Conservation (phyloP, 257 asterid species). For the Striga asiatica region DNA sequence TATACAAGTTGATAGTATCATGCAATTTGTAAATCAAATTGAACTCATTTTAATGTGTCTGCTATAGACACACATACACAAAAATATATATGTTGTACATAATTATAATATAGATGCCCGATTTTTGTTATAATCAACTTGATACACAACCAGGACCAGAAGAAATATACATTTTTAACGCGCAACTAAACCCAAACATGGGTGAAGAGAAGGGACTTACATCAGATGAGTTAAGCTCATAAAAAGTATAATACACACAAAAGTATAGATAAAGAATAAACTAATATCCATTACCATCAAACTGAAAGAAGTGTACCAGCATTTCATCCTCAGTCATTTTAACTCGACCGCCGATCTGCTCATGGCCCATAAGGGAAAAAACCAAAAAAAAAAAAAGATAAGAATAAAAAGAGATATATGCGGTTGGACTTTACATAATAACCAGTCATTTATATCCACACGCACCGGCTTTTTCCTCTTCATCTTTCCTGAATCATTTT, state of each 20-base stretch:
- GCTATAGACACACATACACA: too few species aligned
- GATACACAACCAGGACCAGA: too few species aligned
- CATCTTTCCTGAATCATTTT: constrained; percentile 36
- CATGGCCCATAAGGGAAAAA: not conserved
- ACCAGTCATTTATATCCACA: constrained; percentile 4
- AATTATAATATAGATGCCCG: too few species aligned
- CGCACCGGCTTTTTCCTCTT: constrained; percentile 65
- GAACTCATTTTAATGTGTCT: too few species aligned
- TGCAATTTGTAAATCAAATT: not conserved
- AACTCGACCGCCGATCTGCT: constrained; percentile 57
- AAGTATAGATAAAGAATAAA: too few species aligned
- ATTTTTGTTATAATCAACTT: too few species aligned
- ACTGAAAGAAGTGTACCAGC: constrained; percentile 72
- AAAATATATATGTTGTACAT: too few species aligned
- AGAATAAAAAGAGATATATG: not conserved
- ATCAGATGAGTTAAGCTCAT: not conserved
- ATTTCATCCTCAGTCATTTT: constrained; percentile 86
- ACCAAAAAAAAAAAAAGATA: not conserved
- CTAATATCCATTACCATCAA: constrained; percentile 64
- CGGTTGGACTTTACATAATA: not conserved
- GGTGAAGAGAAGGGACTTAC: too few species aligned
- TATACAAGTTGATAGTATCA: not conserved
- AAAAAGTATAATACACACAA: too few species aligned
- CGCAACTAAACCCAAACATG: too few species aligned
- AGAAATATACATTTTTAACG: too few species aligned